Percentiles rank a stretch among this genome's conserved stretches.
Evolutionary conservation across 1,284 basidiomycete genomes (phyloP).

Genomic region (Cerioporus squamosus): DNA sequence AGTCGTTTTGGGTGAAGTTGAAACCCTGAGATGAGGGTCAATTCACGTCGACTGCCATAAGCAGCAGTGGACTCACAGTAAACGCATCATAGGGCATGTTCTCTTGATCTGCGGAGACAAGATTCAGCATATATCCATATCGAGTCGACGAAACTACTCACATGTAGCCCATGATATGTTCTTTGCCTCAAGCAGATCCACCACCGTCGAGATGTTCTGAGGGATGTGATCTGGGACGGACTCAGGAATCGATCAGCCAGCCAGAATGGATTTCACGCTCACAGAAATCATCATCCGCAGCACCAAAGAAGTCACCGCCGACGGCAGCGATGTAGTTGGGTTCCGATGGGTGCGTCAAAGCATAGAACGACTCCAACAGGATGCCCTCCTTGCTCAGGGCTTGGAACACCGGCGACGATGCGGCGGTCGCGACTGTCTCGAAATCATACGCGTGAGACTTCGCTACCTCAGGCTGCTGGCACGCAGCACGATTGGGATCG

Average conservation of each 20-base stretch:
- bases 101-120: conserved; percentile 47
- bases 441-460: not conserved
- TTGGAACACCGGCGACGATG: conserved; percentile 44
- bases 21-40: conserved; percentile 22
- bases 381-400: conserved; percentile 57
- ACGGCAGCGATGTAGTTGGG: conserved; percentile 60
- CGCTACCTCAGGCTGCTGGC: not conserved
- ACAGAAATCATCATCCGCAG: conserved; percentile 51
- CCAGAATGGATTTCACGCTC: not conserved
- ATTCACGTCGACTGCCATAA: not conserved
- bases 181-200: conserved; percentile 66
- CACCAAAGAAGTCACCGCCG: conserved; percentile 64
- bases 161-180: conserved; percentile 57
- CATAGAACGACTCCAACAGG: conserved; percentile 55
- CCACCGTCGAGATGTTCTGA: conserved; percentile 57
- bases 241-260: not conserved
- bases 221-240: conserved; percentile 26
- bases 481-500: not conserved
- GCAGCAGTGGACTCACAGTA: conserved; percentile 12
- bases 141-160: conserved; percentile 1
- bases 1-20: conserved; percentile 50
- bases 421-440: conserved; percentile 29
- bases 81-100: conserved; percentile 63
- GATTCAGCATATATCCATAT: not conserved
- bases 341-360: conserved; percentile 65